phyloP scores from a whole-genome alignment of 2,329 filamentous ascomycete species.

The Trichophyton benhamiae region DNA sequence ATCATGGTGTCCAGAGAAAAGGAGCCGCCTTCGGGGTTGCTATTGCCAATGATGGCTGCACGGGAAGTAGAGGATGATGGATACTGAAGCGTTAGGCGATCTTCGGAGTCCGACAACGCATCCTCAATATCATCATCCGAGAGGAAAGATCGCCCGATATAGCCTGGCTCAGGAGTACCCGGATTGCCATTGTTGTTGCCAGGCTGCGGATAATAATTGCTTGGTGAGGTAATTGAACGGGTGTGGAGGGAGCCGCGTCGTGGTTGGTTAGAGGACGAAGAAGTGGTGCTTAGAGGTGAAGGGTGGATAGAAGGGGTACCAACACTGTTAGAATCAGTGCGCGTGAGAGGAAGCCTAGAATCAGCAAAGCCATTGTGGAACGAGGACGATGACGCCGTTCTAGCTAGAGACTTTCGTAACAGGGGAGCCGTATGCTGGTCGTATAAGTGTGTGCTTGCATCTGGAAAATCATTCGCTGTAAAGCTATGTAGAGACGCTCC shows the following conservation, averaged over 20 bases:
- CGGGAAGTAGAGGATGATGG: constrained; percentile 15
- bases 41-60: constrained; percentile 6
- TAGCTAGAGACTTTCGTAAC: constrained; percentile 62
- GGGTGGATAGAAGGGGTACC: constrained; percentile 39
- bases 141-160: constrained; percentile 48
- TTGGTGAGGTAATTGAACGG: constrained; percentile 74
- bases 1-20: constrained; percentile 36
- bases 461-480: constrained; percentile 48
- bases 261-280: constrained; percentile 24
- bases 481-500: constrained; percentile 36
- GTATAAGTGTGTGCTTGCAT: constrained; percentile 71
- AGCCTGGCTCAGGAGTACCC: constrained; percentile 31
- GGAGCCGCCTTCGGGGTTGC: constrained; percentile 26
- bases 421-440: constrained; percentile 89
- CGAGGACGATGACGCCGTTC: constrained; percentile 58
- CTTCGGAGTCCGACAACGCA: constrained; percentile 70
- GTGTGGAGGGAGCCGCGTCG: constrained; percentile 59
- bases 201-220: constrained; percentile 34
- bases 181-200: constrained; percentile 19
- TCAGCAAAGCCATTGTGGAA: constrained; percentile 87
- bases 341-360: constrained; percentile 45
- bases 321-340: constrained; percentile 45
- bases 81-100: constrained; percentile 38
- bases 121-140: constrained; percentile 71
- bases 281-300: constrained; percentile 34